Percentiles rank a stretch among this genome's conserved stretches.
Evolutionary conservation across 2,329 filamentous ascomycete species (phyloP).

Genomic region (Monosporascus sp.): DNA sequence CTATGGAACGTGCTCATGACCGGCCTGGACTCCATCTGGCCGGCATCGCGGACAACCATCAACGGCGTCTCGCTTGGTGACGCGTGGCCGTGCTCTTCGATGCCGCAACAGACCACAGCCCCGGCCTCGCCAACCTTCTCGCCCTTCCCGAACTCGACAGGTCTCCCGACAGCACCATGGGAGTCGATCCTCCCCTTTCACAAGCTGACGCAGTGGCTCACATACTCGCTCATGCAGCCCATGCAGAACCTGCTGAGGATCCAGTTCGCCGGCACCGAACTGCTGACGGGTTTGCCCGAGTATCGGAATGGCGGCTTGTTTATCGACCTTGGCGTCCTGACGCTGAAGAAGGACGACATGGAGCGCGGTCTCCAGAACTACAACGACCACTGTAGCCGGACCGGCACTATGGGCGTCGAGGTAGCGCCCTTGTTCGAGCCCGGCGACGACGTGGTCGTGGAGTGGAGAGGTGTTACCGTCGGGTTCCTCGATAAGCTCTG

Average conservation of each 20-base stretch:
- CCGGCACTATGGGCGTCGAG: constrained; percentile 56
- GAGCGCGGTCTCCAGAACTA: constrained; percentile 68
- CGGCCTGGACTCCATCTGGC: constrained; percentile 84
- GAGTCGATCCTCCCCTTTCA: constrained; percentile 86
- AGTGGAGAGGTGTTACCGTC: constrained; percentile 72
- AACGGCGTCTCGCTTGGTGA: constrained; percentile 86
- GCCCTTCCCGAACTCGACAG: constrained; percentile 37
- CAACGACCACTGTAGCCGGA: constrained; percentile 64
- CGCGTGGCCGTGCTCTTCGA: constrained; percentile 83
- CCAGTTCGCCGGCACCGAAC: constrained; percentile 73
- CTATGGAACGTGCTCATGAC: constrained; percentile 90
- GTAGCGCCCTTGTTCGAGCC: constrained; percentile 66
- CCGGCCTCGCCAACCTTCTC: constrained; percentile 47
- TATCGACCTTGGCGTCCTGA: constrained; percentile 76
- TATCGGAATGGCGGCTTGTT: constrained; percentile 90
- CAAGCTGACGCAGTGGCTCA: constrained; percentile 92
- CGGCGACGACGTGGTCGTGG: constrained; percentile 73
- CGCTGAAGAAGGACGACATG: constrained; percentile 63
- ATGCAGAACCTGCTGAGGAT: constrained; percentile 78
- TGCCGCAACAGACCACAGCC: constrained; percentile 51
- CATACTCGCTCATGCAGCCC: constrained; percentile 88
- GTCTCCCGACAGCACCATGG: constrained; percentile 41
- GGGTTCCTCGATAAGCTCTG: constrained; percentile 69
- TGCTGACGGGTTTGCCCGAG: constrained; percentile 83
- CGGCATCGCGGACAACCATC: constrained; percentile 75